phyloP scores from a whole-genome alignment of 805 yeast genomes.

The Myxozyma melibiosi region DNA sequence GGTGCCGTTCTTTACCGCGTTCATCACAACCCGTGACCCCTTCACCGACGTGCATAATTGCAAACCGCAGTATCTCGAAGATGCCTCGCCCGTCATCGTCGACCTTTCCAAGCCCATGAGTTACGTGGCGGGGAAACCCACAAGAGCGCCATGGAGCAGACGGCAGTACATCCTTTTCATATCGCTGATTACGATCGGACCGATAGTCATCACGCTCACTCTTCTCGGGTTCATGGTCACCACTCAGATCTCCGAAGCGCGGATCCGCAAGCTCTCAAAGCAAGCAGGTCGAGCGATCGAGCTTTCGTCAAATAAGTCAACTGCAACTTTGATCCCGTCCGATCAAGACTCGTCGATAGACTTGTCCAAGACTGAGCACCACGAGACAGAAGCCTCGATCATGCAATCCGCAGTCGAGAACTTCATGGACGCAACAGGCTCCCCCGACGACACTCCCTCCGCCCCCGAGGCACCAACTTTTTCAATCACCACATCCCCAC shows the following conservation, averaged over 20 bases:
- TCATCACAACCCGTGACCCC: conserved; percentile 71
- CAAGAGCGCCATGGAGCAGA: conserved; percentile 5
- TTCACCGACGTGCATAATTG: conserved; percentile 51
- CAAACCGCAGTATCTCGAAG: conserved; percentile 8
- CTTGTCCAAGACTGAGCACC: not conserved
- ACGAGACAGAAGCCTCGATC: conserved; percentile 19
- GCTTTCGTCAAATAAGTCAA: not conserved
- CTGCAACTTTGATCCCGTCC: not conserved
- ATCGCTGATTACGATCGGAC: conserved; percentile 25
- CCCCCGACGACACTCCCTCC: not conserved
- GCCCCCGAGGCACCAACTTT: not conserved
- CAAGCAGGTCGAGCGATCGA: not conserved
- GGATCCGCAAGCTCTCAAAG: conserved; percentile 3
- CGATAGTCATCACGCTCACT: conserved; percentile 20
- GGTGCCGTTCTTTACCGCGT: conserved; percentile 85
- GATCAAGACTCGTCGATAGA: not conserved
- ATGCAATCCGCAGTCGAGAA: conserved; percentile 32
- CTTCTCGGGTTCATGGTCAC: conserved; percentile 14
- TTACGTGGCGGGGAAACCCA: not conserved
- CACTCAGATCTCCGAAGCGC: conserved; percentile 17
- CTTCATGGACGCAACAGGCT: conserved; percentile 11
- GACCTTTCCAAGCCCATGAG: conserved; percentile 16
- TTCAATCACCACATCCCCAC: not conserved
- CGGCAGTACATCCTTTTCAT: conserved; percentile 12
- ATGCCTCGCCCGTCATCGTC: conserved; percentile 13